Evolutionary conservation across 768 basidiomycete genomes (phyloP), one percentile per base, ranked within the genome.

Genomic region (Ramaria sp.): DNA sequence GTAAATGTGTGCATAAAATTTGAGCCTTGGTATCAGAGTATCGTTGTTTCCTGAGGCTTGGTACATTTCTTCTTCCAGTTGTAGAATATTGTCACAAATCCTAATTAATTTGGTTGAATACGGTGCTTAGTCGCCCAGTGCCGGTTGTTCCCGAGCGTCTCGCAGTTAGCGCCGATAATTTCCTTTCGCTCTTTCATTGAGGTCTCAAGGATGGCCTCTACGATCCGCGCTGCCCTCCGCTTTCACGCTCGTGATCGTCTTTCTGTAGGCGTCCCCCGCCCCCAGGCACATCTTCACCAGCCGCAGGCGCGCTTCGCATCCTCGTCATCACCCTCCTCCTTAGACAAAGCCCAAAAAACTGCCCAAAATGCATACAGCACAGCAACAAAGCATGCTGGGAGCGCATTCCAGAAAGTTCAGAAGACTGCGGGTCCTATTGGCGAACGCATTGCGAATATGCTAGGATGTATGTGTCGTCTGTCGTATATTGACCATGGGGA

Each of bases 351-450:
- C 1, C 79, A 81, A 64, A 81, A 85, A 71, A 85, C 83, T 66
- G 82, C 84, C 5, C 80, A 85, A 67, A 82, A 88, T 51, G 73
- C 77, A 39, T 69, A 85, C 57, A 71, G 75, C 48, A 66, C 69
- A 42, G 82, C 77, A 8, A 81, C 82, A 64, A 77, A 81, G 66
- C 71, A 66, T 28, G 77, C 79, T 3, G 74, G 73, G 38, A 73
- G 78, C 64, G 69, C 78, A 16, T 75, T 78, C 62, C 75, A 76
- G 58, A 66, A 66, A 42, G 73, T 76, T 5, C 71, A 76, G 34
- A 78, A 74, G 64, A 69, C 65, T 5, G 65, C 74, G 1, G 76
- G 76, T 1, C 74, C 75, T 20, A 62, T 76, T 36, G 78, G 72
- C 48, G 76, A 82, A 63, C 79, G 70, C 52, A 70, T 77, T 50